phyloP scores from a whole-genome alignment of 805 yeast genomes.

The Maudiozyma barnettii region DNA sequence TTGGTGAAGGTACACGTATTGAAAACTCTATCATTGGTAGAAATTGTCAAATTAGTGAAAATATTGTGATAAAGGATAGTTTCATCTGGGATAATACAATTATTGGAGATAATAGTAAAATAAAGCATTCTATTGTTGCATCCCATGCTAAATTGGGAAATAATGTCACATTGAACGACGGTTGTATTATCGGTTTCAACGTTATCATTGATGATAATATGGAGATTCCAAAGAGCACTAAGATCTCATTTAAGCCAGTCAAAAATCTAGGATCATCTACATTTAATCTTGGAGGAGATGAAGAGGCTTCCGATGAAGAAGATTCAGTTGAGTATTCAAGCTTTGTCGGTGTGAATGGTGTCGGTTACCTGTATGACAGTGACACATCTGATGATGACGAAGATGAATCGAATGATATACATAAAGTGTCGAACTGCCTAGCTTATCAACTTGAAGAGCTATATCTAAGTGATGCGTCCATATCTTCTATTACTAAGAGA shows the following conservation, averaged over 20 bases:
- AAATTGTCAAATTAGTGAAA: conserved; percentile 72
- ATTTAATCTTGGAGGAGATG: conserved; percentile 13
- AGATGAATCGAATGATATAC: conserved; percentile 19
- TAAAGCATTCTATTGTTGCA: conserved; percentile 66
- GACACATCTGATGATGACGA: conserved; percentile 27
- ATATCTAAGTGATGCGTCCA: conserved; percentile 49
- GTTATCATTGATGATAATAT: conserved; percentile 54
- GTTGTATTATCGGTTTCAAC: conserved; percentile 68
- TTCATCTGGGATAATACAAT: conserved; percentile 80
- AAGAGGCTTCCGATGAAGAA: conserved; percentile 19
- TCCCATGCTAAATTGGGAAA: conserved; percentile 46
- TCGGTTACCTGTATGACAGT: conserved; percentile 31
- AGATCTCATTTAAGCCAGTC: conserved; percentile 43
- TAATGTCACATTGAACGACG: conserved; percentile 48
- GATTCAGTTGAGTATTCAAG: background rate
- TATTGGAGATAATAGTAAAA: conserved; percentile 53
- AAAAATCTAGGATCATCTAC: conserved; percentile 22
- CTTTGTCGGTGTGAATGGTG: conserved; percentile 31
- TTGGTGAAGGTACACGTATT: conserved; percentile 66
- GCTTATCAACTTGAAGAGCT: conserved; percentile 40
- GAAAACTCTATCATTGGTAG: conserved; percentile 76
- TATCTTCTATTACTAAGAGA: conserved; percentile 40
- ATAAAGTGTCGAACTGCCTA: conserved; percentile 26
- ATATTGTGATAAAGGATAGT: conserved; percentile 60
- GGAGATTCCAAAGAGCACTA: conserved; percentile 39